phyloP scores from a whole-genome alignment of 306 rosid species.

The Hippophae tibetana region DNA sequence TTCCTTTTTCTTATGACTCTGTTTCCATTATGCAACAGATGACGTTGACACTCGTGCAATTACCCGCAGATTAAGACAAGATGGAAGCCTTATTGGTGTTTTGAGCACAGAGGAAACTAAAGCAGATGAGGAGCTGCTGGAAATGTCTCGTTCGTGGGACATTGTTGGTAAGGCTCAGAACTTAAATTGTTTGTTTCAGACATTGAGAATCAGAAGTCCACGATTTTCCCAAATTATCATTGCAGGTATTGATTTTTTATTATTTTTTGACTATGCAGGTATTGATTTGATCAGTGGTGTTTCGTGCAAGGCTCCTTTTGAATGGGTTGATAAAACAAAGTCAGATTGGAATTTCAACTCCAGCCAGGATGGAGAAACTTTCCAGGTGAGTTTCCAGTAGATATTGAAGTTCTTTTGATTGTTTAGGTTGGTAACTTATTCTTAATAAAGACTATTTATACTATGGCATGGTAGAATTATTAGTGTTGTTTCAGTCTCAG shows the following conservation, averaged over 20 bases:
- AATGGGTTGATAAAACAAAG: slow-evolving; percentile 68
- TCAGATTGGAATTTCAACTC: slow-evolving; percentile 59
- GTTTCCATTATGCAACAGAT: slow-evolving; percentile 37
- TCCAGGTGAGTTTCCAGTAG: slow-evolving; percentile 39
- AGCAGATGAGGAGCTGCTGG: slow-evolving; percentile 71
- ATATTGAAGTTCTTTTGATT: not conserved
- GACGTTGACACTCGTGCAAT: slow-evolving; percentile 95
- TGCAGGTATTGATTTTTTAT: not conserved
- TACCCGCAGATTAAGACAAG: slow-evolving; percentile 81
- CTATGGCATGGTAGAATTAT: too few species aligned
- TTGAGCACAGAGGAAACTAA: slow-evolving; percentile 78
- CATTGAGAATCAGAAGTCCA: slow-evolving; percentile 2
- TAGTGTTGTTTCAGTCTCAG: too few species aligned
- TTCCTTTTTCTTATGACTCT: slow-evolving; percentile 1
- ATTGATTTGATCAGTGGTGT: slow-evolving; percentile 91
- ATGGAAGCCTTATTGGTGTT: slow-evolving; percentile 93
- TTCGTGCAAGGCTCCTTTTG: slow-evolving; percentile 68
- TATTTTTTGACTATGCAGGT: slow-evolving; percentile 41
- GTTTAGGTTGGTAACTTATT: not conserved
- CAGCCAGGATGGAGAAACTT: slow-evolving; percentile 32
- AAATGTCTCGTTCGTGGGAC: slow-evolving; percentile 76
- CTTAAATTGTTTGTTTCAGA: slow-evolving; percentile 3
- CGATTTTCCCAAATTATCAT: too few species aligned
- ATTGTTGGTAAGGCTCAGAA: slow-evolving; percentile 68
- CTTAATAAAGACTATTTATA: not conserved